phyloP scores from a whole-genome alignment of 371 early-diverging fungal species.

The Zychaea mexicana region DNA sequence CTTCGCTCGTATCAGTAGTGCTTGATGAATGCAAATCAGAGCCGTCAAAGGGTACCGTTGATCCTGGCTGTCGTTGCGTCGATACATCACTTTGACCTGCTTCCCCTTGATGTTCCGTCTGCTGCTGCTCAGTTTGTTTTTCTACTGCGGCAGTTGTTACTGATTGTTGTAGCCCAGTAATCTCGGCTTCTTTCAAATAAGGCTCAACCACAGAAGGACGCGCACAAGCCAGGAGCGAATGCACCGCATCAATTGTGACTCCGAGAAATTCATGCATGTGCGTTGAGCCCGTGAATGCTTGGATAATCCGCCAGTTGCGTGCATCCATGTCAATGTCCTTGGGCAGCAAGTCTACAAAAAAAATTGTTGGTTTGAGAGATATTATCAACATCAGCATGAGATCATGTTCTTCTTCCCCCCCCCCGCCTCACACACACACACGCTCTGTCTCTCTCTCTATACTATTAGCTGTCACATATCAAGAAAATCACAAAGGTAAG shows the following conservation, averaged over 20 bases:
- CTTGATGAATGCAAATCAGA: too few relatives aligned
- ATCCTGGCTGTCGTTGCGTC: background rate
- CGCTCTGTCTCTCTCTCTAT: background rate
- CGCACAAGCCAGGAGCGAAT: background rate
- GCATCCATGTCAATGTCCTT: background rate
- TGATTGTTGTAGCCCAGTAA: background rate
- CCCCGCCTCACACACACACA: background rate
- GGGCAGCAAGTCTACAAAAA: constrained; percentile 1
- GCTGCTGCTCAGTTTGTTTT: background rate
- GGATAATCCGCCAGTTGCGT: background rate
- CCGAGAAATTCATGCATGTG: constrained; percentile 3
- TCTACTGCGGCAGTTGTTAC: background rate
- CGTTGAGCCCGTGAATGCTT: constrained; percentile 1
- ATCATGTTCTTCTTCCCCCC: background rate
- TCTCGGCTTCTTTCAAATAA: background rate
- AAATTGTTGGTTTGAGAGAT: background rate
- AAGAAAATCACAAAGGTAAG: too few relatives aligned
- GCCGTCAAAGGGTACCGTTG: background rate
- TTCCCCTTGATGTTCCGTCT: background rate
- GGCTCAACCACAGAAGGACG: background rate
- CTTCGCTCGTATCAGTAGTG: background rate
- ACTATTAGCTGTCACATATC: too few relatives aligned
- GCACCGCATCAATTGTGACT: background rate
- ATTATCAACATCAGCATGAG: too few relatives aligned
- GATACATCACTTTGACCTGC: background rate